phyloP scores from a whole-genome alignment of 2,329 filamentous ascomycete species.

The Apiospora sp. region DNA sequence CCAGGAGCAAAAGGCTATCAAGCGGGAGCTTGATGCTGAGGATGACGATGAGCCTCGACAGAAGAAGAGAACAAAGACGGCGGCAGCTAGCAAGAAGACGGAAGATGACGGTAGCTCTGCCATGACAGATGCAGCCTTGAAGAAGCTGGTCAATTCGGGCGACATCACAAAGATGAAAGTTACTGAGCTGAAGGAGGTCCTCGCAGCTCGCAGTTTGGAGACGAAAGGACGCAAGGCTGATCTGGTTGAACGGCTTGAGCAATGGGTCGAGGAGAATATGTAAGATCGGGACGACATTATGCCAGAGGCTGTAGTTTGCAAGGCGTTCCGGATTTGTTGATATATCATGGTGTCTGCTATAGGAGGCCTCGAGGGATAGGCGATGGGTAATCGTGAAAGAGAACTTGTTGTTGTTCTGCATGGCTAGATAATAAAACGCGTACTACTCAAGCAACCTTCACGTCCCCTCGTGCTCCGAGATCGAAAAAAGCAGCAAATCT shows the following conservation, averaged over 20 bases:
- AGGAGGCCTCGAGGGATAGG: background rate
- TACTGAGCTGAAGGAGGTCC: conserved; percentile 58
- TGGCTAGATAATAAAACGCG: background rate
- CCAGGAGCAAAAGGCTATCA: conserved; percentile 52
- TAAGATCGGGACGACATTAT: background rate
- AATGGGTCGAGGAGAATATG: conserved; percentile 61
- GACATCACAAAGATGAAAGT: conserved; percentile 63
- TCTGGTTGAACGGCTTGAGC: conserved; percentile 62
- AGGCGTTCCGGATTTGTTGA: background rate
- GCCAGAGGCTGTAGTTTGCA: background rate
- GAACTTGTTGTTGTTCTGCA: background rate
- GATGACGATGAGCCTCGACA: conserved; percentile 48
- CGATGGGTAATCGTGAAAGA: background rate
- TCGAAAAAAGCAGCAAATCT: too few species aligned
- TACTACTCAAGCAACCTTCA: background rate
- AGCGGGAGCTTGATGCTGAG: conserved; percentile 59
- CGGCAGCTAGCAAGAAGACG: conserved; percentile 41
- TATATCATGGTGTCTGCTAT: background rate
- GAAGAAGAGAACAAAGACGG: conserved; percentile 54
- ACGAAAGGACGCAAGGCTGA: conserved; percentile 61
- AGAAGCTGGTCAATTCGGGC: conserved; percentile 52
- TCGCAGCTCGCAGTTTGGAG: conserved; percentile 56
- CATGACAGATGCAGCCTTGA: conserved; percentile 57
- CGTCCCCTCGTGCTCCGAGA: background rate
- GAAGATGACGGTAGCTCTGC: conserved; percentile 38